Base-by-base conservation (phyloP, 306 rosid species). In the Bauhinia variegata region DNA sequence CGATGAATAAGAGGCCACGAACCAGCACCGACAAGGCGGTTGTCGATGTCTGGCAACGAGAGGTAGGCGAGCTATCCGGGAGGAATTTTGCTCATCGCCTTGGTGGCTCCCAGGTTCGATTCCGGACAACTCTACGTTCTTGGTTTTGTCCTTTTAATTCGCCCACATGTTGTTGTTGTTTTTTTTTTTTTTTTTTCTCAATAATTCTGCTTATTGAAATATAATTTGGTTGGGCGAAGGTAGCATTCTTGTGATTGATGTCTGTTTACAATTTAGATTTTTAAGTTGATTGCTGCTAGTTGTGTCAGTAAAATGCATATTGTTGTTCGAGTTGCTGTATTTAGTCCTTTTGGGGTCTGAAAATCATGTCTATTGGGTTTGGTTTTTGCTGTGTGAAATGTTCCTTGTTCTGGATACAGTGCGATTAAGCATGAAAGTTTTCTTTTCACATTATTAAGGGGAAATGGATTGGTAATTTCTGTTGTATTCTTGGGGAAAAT, bases 31-130 rank as follows among this genome's bases (percentile, higher is more conserved):
- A 75, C 67, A 86, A 78, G 54, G 70, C 96, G 0, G 73, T 88
- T 10, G 64, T 79, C 52, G 86, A 85, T 80, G 80, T 93, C 51
- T 86, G 86, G 84, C 76, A 78, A 68, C 89, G 97, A 19, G 91
- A 90, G 70, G 75, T 89, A 31, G 99, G 99, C 65, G 30, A 72
- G 18, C 84, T 93, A 15, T 86, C 93, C 4, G n/a, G 85, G 57
- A 57, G 91, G 47, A 64, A 43, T 65, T 93, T 89, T 52, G 85
- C 91, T 11, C 85, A 63, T 46, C 89, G 93, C 2, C 89, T 83
- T 33, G 96, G 73, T n/a, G 97, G 76, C 62, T 83, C 93, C 6
- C 77, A 89, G 96, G 97, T 91, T 31, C 37, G 54, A 7, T 32
- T 33, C 31, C 31, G 38, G 11, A n/a, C 6, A 37, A 55, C 43